Percentiles rank a stretch among this genome's conserved stretches.
phyloP scores from a whole-genome alignment of 2,329 filamentous ascomycete species.

The Chlorencoelia australis region DNA sequence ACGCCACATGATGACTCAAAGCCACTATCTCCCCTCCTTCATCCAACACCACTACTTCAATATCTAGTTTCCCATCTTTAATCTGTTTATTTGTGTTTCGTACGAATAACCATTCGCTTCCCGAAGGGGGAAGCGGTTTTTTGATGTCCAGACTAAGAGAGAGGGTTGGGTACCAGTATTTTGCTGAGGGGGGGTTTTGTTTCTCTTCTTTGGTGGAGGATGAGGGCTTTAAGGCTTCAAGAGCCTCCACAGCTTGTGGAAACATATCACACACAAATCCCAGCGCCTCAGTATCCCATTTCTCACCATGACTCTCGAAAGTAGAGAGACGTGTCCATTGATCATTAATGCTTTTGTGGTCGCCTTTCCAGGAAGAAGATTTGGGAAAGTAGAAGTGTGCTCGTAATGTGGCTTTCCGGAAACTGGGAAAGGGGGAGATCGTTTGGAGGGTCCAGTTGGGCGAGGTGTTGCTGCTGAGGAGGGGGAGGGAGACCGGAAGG shows the following conservation, averaged over 20 bases:
- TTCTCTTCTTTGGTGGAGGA: conserved; percentile 47
- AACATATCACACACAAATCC: conserved; percentile 61
- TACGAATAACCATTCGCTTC: conserved; percentile 63
- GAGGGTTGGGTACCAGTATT: conserved; percentile 44
- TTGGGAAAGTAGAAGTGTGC: conserved; percentile 42
- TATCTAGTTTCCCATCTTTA: conserved; percentile 61
- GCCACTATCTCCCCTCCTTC: conserved; percentile 54
- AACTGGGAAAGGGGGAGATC: conserved; percentile 21
- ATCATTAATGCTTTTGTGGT: conserved; percentile 46
- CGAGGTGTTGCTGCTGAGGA: conserved; percentile 35
- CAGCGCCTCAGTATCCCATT: no score
- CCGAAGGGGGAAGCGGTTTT: conserved; percentile 55
- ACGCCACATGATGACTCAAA: conserved; percentile 55
- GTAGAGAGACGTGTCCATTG: conserved; percentile 57
- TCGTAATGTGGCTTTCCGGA: conserved; percentile 32
- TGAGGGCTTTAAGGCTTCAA: not conserved
- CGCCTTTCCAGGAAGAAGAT: no score
- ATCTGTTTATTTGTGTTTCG: conserved; percentile 57
- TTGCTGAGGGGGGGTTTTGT: conserved; percentile 10
- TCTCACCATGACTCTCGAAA: no score
- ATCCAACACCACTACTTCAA: conserved; percentile 61
- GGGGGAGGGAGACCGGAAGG: conserved; percentile 30
- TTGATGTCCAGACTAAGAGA: conserved; percentile 69
- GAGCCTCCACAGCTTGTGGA: conserved; percentile 22
- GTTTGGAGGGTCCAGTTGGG: conserved; percentile 31